Percentiles rank a stretch among this genome's conserved stretches.
Evolutionary conservation across 495 filamentous ascomycete species (phyloP).

Genomic region (Neurospora terricola): DNA sequence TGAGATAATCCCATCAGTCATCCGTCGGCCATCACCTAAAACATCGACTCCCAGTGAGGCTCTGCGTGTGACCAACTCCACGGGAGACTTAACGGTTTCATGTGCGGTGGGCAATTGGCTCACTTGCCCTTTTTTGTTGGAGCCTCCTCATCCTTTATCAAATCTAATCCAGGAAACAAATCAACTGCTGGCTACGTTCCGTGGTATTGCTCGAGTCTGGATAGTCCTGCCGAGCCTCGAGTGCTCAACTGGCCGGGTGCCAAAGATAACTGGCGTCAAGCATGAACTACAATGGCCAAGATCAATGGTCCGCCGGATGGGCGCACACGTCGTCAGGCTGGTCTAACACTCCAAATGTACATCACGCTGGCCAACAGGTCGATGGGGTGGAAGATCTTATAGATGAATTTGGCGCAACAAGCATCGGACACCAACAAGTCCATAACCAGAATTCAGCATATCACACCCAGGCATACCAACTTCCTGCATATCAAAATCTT

Average conservation of each 20-base stretch:
- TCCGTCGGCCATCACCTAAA: neutral
- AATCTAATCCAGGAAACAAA: neutral
- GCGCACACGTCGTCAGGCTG: neutral
- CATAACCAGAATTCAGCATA: neutral
- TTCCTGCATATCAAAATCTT: neutral
- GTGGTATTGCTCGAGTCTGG: neutral
- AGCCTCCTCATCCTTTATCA: neutral
- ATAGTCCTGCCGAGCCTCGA: neutral
- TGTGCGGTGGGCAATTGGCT: neutral
- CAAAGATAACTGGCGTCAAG: neutral
- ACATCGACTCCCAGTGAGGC: neutral
- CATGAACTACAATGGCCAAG: neutral
- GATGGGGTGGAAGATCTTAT: constrained; percentile 2
- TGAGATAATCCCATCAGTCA: neutral
- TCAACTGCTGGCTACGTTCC: neutral
- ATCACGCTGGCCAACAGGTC: neutral
- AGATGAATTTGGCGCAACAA: neutral
- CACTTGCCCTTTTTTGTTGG: neutral
- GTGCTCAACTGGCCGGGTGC: neutral
- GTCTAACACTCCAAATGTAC: neutral
- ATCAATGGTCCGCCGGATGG: neutral
- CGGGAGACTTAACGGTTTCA: neutral
- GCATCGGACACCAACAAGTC: constrained; percentile 1
- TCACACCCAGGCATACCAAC: neutral
- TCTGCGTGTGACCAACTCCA: neutral